These are phyloP conservation scores for Brachypodium distachyon DNA, from an alignment of 202 grass and related monocot species.

Conservation along the genomic window DNA sequence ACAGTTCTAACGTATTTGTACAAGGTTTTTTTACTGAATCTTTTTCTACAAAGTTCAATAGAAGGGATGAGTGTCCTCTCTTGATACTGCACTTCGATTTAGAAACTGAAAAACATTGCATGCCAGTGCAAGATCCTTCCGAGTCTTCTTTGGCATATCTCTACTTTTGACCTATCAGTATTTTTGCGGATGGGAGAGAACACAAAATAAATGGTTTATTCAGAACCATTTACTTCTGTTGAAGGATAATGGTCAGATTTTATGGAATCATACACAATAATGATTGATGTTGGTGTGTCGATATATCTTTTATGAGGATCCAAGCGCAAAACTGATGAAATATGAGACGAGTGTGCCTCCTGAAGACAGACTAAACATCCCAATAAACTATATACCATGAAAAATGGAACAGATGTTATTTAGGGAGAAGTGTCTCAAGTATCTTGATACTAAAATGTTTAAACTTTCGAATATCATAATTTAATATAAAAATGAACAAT, in stretches of 20 bases:
- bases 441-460: neutral
- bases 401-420: neutral
- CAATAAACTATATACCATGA: neutral
- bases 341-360: neutral
- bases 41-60: conserved; percentile 4
- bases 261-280: neutral
- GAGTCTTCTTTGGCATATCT: neutral
- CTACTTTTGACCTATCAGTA: conserved; percentile 8
- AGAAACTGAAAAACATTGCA: neutral
- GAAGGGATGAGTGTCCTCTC: neutral
- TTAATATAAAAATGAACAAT: neutral
- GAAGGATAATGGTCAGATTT: neutral
- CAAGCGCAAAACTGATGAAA: neutral
- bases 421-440: neutral
- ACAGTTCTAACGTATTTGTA: neutral
- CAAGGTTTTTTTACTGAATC: neutral
- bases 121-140: conserved; percentile 6
- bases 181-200: conserved; percentile 11
- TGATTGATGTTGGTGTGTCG: neutral
- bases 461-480: neutral
- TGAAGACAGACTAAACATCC: too few relatives aligned
- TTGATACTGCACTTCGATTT: neutral
- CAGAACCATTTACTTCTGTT: neutral
- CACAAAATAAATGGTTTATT: neutral
- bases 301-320: neutral